These are phyloP conservation scores for Ailanthus altissimus DNA, from an alignment of 345 rosid species.

Conservation along the genomic window DNA sequence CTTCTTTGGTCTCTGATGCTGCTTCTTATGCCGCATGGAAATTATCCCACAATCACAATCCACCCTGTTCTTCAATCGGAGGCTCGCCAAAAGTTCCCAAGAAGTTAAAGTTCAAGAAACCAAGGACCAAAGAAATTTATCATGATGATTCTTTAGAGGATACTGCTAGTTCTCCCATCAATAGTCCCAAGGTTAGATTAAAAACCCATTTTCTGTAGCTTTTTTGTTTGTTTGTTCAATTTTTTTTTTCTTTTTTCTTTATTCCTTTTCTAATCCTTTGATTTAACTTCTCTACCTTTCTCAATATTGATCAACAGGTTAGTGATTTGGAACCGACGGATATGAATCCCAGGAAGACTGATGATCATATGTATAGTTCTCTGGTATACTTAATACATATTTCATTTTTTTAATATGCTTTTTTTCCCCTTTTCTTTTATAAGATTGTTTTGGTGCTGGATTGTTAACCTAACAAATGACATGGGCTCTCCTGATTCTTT, in stretches of 20 bases:
- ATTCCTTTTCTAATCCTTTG: background rate
- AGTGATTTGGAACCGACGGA: slow-evolving; percentile 46
- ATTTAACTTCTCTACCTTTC: background rate
- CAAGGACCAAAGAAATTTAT: slow-evolving; percentile 48
- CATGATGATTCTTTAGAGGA: slow-evolving; percentile 84
- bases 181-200: slow-evolving; percentile 65
- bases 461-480: slow-evolving; percentile 17
- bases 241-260: background rate
- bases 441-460: slow-evolving; percentile 9
- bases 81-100: slow-evolving; percentile 25
- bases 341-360: slow-evolving; percentile 43
- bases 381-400: slow-evolving; percentile 33
- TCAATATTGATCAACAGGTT: slow-evolving; percentile 35
- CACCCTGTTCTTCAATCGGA: slow-evolving; percentile 21
- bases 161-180: slow-evolving; percentile 89
- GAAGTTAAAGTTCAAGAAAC: slow-evolving; percentile 51
- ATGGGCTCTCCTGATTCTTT: slow-evolving; percentile 3
- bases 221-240: too few species aligned
- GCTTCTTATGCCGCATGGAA: slow-evolving; percentile 57
- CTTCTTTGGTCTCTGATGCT: slow-evolving; percentile 78
- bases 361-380: slow-evolving; percentile 39
- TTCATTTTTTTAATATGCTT: background rate
- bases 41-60: slow-evolving; percentile 17
- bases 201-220: background rate
- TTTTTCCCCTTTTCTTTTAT: background rate